Base-by-base conservation (phyloP, 2,329 filamentous ascomycete species). In the Sclerotinia glacialis region DNA sequence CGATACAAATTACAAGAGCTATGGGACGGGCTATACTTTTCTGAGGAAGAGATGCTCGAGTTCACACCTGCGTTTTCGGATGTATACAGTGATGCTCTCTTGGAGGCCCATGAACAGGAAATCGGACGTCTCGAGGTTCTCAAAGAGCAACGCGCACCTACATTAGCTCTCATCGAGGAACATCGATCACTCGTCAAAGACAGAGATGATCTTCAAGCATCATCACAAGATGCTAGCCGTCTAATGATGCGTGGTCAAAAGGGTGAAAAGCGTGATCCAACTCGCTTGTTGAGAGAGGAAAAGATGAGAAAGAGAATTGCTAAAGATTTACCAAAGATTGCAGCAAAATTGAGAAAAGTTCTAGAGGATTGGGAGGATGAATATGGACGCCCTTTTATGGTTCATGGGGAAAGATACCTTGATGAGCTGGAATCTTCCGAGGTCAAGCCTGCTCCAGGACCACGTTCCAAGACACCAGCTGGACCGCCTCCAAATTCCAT, bases 271-370 rank as follows among this genome's bases (percentile, higher is more conserved):
- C 91, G 96, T 70, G 95, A 99, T 76, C 95, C 95, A 3, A 94
- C 93, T 61, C 95, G 97, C 79, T 83, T 99, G 21, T 83, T 99
- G 63, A 86, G 95, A 40, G 95, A 99, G 76, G 95, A 99, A 80
- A 99, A 98, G 84, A 96, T 97, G 92, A 88, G 95, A 68, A 99
- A 99, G 85, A 86, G 93, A 67, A 97, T 99, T 69, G 86, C 93
- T 34, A 99, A 98, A 78, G 95, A 99, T 76, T 82, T 99, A 40
- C 95, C 95, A 66, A 98, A 96, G 80, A 84, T 99, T 53, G 89
- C 94, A 67, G 85, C 84, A 0, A 93, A 98, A n/a, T 80, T 99
- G 67, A 86, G 86, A 71, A 94, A 89, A 77, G 83, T 85, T n/a
- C 83, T 99, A 37, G 91, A 94, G 76, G 81, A 84, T 55, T 99